Evolutionary conservation across 1,139 yeast species (phyloP).

Genomic region (Wickerhamomyces sp.): DNA sequence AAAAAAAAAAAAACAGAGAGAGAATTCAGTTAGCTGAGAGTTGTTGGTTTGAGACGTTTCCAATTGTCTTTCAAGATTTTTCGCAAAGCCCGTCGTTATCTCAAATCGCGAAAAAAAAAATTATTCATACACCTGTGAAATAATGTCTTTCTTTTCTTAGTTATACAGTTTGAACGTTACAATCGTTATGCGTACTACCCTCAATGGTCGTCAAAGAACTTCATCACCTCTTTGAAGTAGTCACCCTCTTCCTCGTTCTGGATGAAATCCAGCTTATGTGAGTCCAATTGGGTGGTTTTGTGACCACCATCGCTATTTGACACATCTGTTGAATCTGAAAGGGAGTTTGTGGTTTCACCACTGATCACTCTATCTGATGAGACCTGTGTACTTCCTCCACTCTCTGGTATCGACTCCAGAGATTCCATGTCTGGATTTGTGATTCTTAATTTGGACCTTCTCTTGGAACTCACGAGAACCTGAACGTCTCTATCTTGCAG

Average conservation of each 20-base stretch:
- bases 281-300: conserved; percentile 1
- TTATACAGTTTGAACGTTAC: too few species aligned
- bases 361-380: neutral
- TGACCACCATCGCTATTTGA: neutral
- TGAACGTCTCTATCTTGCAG: conserved; percentile 61
- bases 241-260: conserved; percentile 5
- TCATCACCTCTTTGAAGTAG: conserved; percentile 15
- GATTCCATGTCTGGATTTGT: conserved; percentile 53
- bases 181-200: too few species aligned
- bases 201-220: conserved; percentile 11
- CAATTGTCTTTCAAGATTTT: too few species aligned
- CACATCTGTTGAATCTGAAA: neutral
- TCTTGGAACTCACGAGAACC: conserved; percentile 65
- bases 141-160: too few species aligned
- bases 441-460: conserved; percentile 57
- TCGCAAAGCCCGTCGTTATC: too few species aligned
- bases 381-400: neutral
- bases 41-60: too few species aligned
- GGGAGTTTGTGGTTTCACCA: neutral
- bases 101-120: too few species aligned
- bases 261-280: conserved; percentile 2
- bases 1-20: too few species aligned
- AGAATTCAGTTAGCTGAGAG: too few species aligned
- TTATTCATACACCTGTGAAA: too few species aligned
- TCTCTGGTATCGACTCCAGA: conserved; percentile 1